Conservation (phyloP, 306 rosid genomes). For the Carpinus fangiana region DNA sequence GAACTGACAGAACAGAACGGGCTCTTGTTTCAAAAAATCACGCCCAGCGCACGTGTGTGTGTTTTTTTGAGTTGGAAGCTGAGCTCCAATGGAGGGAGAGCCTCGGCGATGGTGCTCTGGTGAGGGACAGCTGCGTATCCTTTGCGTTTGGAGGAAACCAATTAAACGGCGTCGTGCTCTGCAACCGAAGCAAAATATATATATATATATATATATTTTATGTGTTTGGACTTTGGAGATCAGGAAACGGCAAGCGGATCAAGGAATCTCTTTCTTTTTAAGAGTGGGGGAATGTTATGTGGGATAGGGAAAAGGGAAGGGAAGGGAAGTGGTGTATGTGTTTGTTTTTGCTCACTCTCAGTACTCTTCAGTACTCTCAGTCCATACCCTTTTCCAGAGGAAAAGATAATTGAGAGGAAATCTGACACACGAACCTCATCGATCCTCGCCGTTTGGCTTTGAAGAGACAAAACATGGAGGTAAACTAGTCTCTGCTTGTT, state of each 20-base stretch:
- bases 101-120: constrained; percentile 3
- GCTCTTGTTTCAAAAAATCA: constrained; percentile 8
- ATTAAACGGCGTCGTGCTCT: constrained; percentile 37
- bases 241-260: too few relatives aligned
- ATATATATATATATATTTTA: too few relatives aligned
- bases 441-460: constrained; percentile 29
- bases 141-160: not conserved
- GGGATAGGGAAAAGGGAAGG: constrained; percentile 10
- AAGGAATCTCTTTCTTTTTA: constrained; percentile 12
- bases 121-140: constrained; percentile 29
- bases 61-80: constrained; percentile 27
- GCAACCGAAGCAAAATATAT: not conserved
- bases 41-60: constrained; percentile 53
- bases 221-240: too few relatives aligned
- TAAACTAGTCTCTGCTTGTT: constrained; percentile 6
- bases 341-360: not conserved
- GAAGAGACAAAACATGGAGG: constrained; percentile 37
- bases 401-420: constrained; percentile 27
- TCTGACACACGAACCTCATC: constrained; percentile 35
- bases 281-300: not conserved
- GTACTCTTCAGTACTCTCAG: too few relatives aligned
- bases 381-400: constrained; percentile 21
- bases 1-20: not conserved
- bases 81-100: constrained; percentile 30
- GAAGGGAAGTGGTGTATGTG: not conserved